Conservation (phyloP, 805 yeast species). For the Zygosaccharomyces lentus region DNA sequence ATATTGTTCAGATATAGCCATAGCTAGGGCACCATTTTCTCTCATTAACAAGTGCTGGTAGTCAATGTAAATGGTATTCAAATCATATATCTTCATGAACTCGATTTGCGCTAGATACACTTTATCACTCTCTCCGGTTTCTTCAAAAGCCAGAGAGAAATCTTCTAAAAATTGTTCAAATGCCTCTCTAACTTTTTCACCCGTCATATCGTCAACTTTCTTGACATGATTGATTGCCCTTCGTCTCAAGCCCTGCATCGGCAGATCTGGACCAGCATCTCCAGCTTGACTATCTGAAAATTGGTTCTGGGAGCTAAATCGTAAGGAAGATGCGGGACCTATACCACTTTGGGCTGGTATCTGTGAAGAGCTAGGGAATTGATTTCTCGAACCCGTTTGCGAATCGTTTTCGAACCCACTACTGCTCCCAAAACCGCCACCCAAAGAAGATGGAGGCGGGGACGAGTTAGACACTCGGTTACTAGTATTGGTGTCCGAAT, state of each 20-base stretch:
- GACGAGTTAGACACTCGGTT: conserved; percentile 26
- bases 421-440: conserved; percentile 30
- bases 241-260: conserved; percentile 40
- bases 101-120: conserved; percentile 76
- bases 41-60: conserved; percentile 69
- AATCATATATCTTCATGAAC: conserved; percentile 71
- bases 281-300: conserved; percentile 18
- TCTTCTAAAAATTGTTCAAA: conserved; percentile 80
- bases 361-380: conserved; percentile 31
- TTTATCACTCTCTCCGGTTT: conserved; percentile 40
- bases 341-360: conserved; percentile 16
- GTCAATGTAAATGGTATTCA: conserved; percentile 77
- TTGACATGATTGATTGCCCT: conserved; percentile 67
- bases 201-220: conserved; percentile 84
- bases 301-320: conserved; percentile 26
- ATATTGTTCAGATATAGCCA: conserved; percentile 86
- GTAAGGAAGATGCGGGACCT: conserved; percentile 14
- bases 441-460: conserved; percentile 32
- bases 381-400: conserved; percentile 24
- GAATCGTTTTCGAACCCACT: conserved; percentile 28
- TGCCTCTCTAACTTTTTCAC: conserved; percentile 88
- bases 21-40: conserved; percentile 83
- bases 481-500: conserved; percentile 18
- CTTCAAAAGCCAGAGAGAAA: conserved; percentile 42
- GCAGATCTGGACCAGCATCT: conserved; percentile 20